Evolutionary conservation across 2,329 filamentous ascomycete species (phyloP).

Genomic region (Aureobasidium sp.): DNA sequence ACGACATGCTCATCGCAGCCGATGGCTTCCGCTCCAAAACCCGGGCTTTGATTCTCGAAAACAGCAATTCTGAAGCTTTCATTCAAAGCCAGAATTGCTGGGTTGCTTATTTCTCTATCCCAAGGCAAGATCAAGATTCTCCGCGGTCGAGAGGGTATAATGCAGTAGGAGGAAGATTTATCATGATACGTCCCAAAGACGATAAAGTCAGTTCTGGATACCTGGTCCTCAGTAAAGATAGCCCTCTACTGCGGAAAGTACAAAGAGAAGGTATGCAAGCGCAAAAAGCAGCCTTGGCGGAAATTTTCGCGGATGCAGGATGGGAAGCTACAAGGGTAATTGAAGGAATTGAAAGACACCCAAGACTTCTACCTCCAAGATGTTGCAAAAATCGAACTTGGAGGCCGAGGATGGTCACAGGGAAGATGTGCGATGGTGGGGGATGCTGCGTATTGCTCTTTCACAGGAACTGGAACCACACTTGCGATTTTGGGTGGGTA

Average conservation of each 20-base stretch:
- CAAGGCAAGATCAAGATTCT: constrained; percentile 11
- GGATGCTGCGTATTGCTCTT: constrained; percentile 18
- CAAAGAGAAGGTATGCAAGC: constrained; percentile 14
- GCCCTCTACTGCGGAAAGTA: not conserved
- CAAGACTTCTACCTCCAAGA: constrained; percentile 21
- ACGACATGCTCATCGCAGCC: constrained; percentile 21
- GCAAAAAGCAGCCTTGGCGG: constrained; percentile 18
- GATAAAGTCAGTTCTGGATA: not conserved
- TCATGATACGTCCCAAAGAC: constrained; percentile 6
- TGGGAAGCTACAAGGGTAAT: constrained; percentile 30
- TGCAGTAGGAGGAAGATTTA: constrained; percentile 11
- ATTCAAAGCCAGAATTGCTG: constrained; percentile 15
- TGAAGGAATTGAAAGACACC: constrained; percentile 26
- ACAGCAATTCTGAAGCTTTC: constrained; percentile 10
- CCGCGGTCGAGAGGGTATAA: constrained; percentile 15
- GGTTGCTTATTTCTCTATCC: constrained; percentile 22
- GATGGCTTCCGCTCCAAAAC: constrained; percentile 21
- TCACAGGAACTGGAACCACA: constrained; percentile 18
- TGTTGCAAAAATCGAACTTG: constrained; percentile 23
- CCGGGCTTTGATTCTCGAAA: constrained; percentile 18
- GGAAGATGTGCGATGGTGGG: constrained; percentile 21
- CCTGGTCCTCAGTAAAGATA: not conserved
- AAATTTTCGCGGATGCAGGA: constrained; percentile 19
- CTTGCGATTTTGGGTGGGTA: constrained; percentile 20
- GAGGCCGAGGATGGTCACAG: constrained; percentile 22